Base-by-base conservation (phyloP, 352 stramenopile genomes). In the Albugo laibachii region DNA sequence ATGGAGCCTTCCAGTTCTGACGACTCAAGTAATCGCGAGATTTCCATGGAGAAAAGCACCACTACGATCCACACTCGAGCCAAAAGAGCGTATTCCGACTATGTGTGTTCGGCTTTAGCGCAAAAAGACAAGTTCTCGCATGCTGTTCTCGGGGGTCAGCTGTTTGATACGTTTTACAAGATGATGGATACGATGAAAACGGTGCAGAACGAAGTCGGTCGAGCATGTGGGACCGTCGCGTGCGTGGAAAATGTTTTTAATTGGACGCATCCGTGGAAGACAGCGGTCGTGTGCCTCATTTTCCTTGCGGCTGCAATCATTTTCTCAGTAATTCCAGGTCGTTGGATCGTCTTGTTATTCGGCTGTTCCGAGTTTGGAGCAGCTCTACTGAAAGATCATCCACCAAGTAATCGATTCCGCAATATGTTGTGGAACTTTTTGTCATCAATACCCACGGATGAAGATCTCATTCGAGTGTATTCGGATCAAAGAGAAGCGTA, bases 181-280 rank as follows among this genome's bases (percentile, higher is more conserved):
- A 63, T 83, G 45, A 87, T 85, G 58, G 77, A 84, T 38, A 87
- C 77, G 12, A 70, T 86, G 15, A 75, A 66, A 46, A 66, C 66
- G 19, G 45, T 91, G 2, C 77, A 91, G 51, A 79, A 64, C 34
- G 70, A 80, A 16, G 86, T 91, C 56, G 72, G 74, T 35, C 59
- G 57, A 12, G 59, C 62, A 8, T 91, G 77, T 31, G 74, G 72
- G n/a, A 72, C 67, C 13, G 52, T 85, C 42, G 72, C 76, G 2
- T 78, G 66, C 5, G 66, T 71, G 11, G 70, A 91, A n/a, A 87
- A 87, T 46, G 41, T 91, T 10, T 65, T 91, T 48, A 91, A 91
- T 58, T 91, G 77, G 77, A 83, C 77, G 18, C 77, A 91, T 45
- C 77, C 77, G 20, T 91, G 77, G 77, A 91, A 91, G 49, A 86